Base-by-base conservation (phyloP, 2,329 filamentous ascomycete species). In the Chrysoporthe cubensis region DNA sequence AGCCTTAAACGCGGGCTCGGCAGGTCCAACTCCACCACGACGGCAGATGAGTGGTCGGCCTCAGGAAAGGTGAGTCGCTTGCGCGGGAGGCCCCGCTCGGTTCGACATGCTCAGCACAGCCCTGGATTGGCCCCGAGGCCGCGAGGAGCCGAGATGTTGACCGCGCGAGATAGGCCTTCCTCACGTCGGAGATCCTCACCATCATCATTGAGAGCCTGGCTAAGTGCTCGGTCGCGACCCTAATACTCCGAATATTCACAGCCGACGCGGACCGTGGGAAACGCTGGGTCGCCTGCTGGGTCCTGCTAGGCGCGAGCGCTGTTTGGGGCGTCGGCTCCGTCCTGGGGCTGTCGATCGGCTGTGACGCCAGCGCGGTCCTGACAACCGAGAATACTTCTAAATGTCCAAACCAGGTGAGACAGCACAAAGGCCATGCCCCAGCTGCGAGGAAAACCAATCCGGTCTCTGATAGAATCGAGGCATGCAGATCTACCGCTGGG, bases 401-500 rank as follows among this genome's bases (percentile, higher is more conserved):
- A 7, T 66, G 65, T 34, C 43, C 65, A 16, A 18, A 66, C 13
- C 65, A 66, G 52, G 65, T 64, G 21, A 50, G 50, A 16, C 48
- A 32, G 16, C 50, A 2, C 5, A 3, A 3, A 3, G 18, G 32
- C 50, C 50, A 26, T 6, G 16, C 13, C 11, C 14, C 18, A 11
- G 21, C 21, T 11, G 21, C 21, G 11, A 26, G 8, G 21, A n/a
- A 13, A 21, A 13, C n/a, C 48, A 7, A 11, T 16, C 16, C 4
- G 6, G 13, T 26, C 9, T 46, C 34, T 9, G 1, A 50, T 2
- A 42, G 21, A 37, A 14, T 37, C n/a, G 16, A 18, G 26, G 7
- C 48, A 52, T 62, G 44, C 4, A 66, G 65, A 58, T 63, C n/a
- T 26, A 64, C 4, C 70, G 70, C 14, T 72, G 71, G 70, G 62